Evolutionary conservation across 495 filamentous ascomycete species (phyloP), one percentile per base, ranked within the genome.

Genomic region (Pyrenula aspistea): DNA sequence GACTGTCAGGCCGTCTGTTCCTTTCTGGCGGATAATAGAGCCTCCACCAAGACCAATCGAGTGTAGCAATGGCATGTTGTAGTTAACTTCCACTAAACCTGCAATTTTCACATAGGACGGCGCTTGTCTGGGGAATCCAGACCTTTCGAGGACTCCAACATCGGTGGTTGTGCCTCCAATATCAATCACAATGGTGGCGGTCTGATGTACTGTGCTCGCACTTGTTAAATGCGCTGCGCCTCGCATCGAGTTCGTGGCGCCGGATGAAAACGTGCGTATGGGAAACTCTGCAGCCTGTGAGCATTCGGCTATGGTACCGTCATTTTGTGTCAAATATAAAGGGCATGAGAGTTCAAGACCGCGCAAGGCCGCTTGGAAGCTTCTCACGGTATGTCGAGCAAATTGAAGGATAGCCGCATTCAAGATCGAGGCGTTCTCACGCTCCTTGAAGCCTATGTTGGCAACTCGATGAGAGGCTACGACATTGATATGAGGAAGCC

Each of bases 11-110:
- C 53, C 53, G 22, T 63, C 62, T n/a, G 63, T 60, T 12, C 62
- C 66, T 10, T 63, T 59, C 42, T 67, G 66, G 15, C 73, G 61
- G n/a, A 80, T 69, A 19, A 74, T 66, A 12, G 73, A 77, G 1
- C 79, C 78, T 24, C 79, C 79, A 21, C 79, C 79, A 1, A 83
- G 66, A 2, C 78, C 79, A 36, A 81, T 73, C 36, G 67, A 74
- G 22, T 73, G 64, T 2, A 83, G 72, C 57, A 81, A 74, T 12
- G 79, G 79, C 57, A 78, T 78, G 12, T 70, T 67, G 56, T 76
- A 76, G 59, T 79, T 79, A 57, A 72, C 72, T 12, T 72, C 68
- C 1, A 79, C 15, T n/a, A n/a, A n/a, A 15, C 31, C 15, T 8
- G 31, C 31, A 42, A 42, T 42, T 15, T 42, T 42, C 15, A 42